Percentiles rank a stretch among this genome's conserved stretches.
Evolutionary conservation across 2,329 filamentous ascomycete genomes (phyloP).

Genomic region (Didymellaceae sp.): DNA sequence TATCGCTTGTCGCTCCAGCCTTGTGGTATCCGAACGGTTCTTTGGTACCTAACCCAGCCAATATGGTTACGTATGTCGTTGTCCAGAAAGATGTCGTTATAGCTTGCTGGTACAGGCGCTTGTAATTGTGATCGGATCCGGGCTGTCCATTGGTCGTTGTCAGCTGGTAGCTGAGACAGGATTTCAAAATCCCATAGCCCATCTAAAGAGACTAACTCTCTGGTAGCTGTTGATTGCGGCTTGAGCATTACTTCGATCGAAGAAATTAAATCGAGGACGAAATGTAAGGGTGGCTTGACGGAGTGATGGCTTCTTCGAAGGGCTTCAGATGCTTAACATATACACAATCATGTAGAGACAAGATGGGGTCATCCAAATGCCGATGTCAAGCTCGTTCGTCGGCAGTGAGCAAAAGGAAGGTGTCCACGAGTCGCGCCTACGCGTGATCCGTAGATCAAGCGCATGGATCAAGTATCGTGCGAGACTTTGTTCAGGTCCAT

Average conservation of each 20-base stretch:
- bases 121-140: not conserved
- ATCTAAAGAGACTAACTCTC: not conserved
- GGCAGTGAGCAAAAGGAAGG: not conserved
- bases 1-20: not conserved
- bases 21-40: not conserved
- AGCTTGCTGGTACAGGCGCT: conserved; percentile 1
- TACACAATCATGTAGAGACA: no score
- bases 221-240: not conserved
- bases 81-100: not conserved
- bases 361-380: not conserved
- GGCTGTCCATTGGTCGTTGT: not conserved
- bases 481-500: not conserved
- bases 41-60: not conserved
- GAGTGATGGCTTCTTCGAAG: no score
- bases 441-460: not conserved
- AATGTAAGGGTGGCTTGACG: no score
- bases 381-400: not conserved
- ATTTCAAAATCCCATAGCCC: not conserved
- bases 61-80: not conserved
- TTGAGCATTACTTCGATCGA: not conserved
- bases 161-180: not conserved
- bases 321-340: no score
- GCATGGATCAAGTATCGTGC: not conserved
- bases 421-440: not conserved
- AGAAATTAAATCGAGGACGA: no score